A percentile compares a stretch with the other conserved stretches of the same genome.
phyloP scores from a whole-genome alignment of 148 eudicot genomes.

The Silene latifolia region DNA sequence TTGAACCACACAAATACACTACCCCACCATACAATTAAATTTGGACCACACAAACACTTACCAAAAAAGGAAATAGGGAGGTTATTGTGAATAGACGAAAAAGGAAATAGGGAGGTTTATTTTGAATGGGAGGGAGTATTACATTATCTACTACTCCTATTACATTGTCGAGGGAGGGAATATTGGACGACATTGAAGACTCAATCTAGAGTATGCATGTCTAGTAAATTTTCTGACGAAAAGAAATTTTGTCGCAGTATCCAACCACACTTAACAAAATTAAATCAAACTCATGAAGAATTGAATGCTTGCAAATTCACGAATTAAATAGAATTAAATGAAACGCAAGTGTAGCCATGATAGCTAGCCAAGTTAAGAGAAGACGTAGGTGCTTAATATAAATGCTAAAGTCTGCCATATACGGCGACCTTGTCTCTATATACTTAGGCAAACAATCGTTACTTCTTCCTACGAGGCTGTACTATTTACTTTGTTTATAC shows the following conservation, averaged over 20 bases:
- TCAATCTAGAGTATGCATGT: neutral
- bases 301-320: neutral
- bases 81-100: too few species aligned
- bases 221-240: neutral
- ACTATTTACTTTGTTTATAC: neutral
- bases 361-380: neutral
- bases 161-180: too few species aligned
- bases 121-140: too few species aligned
- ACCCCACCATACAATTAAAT: too few species aligned
- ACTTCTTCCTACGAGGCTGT: neutral
- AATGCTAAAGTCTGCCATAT: constrained; percentile 24
- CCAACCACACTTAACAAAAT: neutral
- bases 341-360: neutral
- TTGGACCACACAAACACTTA: too few species aligned
- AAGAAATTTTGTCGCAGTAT: neutral
- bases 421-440: constrained; percentile 32
- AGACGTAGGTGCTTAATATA: neutral
- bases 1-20: too few species aligned
- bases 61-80: too few species aligned
- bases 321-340: neutral
- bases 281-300: neutral
- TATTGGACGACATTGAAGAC: neutral
- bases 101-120: too few species aligned
- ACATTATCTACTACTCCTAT: too few species aligned
- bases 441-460: constrained; percentile 13